Conservation (phyloP, 2,329 filamentous ascomycete genomes). For the Dryadomyces quercivorus region DNA sequence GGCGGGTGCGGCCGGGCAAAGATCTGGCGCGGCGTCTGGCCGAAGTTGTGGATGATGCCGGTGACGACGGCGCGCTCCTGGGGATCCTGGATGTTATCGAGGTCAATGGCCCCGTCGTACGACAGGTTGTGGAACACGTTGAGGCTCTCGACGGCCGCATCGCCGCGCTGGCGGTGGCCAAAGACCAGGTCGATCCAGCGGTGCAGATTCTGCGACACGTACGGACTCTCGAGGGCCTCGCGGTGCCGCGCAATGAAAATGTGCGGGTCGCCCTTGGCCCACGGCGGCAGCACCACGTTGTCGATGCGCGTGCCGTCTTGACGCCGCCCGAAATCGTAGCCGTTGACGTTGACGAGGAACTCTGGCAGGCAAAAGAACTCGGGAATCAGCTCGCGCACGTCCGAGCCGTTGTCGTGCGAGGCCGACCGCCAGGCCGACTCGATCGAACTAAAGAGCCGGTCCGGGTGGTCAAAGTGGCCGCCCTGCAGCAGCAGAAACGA, state of each 20-base stretch:
- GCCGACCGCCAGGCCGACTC: slow-evolving; percentile 84
- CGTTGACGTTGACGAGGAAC: slow-evolving; percentile 86
- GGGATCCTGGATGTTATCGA: slow-evolving; percentile 82
- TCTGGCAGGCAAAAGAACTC: slow-evolving; percentile 97
- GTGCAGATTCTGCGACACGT: slow-evolving; percentile 81
- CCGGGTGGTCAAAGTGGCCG: slow-evolving; percentile 92
- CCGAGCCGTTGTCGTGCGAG: slow-evolving; percentile 79
- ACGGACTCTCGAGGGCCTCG: slow-evolving; percentile 87
- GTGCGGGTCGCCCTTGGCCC: slow-evolving; percentile 92
- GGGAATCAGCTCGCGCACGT: slow-evolving; percentile 87
- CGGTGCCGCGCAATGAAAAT: slow-evolving; percentile 93
- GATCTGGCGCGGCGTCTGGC: slow-evolving; percentile 91
- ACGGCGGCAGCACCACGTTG: slow-evolving; percentile 79
- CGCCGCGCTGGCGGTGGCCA: slow-evolving; percentile 84
- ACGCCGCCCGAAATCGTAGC: slow-evolving; percentile 81
- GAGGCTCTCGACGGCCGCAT: slow-evolving; percentile 77
- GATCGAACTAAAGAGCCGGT: slow-evolving; percentile 89
- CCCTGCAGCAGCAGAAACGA: slow-evolving; percentile 90
- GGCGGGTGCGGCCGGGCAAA: slow-evolving; percentile 70
- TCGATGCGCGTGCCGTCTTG: slow-evolving; percentile 74
- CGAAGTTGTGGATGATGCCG: slow-evolving; percentile 96
- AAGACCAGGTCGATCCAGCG: slow-evolving; percentile 96
- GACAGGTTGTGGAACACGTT: slow-evolving; percentile 97
- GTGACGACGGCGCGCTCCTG: slow-evolving; percentile 81
- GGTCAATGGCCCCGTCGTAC: slow-evolving; percentile 83